Evolutionary conservation across 2,329 filamentous ascomycete species (phyloP).

Genomic region (Penicillium sp.): DNA sequence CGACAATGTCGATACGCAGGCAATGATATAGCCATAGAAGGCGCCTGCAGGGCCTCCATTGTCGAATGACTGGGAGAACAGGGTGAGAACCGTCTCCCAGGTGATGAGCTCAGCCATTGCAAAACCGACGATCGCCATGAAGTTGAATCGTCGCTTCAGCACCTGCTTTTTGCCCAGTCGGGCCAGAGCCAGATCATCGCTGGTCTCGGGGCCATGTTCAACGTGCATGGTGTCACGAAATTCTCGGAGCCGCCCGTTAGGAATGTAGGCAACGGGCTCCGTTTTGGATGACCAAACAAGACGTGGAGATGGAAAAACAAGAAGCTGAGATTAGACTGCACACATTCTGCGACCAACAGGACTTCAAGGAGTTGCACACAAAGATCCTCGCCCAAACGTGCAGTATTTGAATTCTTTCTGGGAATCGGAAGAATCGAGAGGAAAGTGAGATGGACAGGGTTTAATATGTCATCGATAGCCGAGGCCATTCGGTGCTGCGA

Average conservation of each 20-base stretch:
- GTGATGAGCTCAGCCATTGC: slow-evolving; percentile 52
- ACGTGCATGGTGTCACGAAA: slow-evolving; percentile 10
- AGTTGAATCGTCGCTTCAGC: slow-evolving; percentile 49
- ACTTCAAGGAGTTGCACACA: neutral
- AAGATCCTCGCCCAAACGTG: neutral
- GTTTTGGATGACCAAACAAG: neutral
- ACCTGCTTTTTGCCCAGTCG: slow-evolving; percentile 52
- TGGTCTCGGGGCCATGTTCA: slow-evolving; percentile 11
- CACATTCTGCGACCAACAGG: slow-evolving; percentile 8
- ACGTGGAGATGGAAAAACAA: slow-evolving; percentile 1
- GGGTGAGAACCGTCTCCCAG: slow-evolving; percentile 51
- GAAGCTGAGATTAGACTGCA: slow-evolving; percentile 6
- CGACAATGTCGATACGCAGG: slow-evolving; percentile 54
- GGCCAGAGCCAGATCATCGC: slow-evolving; percentile 45
- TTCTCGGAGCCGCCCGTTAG: neutral
- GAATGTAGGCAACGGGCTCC: neutral
- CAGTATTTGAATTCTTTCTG: neutral
- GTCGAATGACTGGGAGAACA: slow-evolving; percentile 48
- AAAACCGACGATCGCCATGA: slow-evolving; percentile 50
- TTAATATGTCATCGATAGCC: slow-evolving; percentile 13
- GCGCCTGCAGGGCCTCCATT: slow-evolving; percentile 55
- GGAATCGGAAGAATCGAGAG: slow-evolving; percentile 1
- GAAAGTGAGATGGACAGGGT: neutral
- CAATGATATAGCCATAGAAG: slow-evolving; percentile 57
- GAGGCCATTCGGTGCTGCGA: slow-evolving; percentile 4